Conservation (phyloP, 2,329 filamentous ascomycete genomes). For the Exutisphaerella laricina region DNA sequence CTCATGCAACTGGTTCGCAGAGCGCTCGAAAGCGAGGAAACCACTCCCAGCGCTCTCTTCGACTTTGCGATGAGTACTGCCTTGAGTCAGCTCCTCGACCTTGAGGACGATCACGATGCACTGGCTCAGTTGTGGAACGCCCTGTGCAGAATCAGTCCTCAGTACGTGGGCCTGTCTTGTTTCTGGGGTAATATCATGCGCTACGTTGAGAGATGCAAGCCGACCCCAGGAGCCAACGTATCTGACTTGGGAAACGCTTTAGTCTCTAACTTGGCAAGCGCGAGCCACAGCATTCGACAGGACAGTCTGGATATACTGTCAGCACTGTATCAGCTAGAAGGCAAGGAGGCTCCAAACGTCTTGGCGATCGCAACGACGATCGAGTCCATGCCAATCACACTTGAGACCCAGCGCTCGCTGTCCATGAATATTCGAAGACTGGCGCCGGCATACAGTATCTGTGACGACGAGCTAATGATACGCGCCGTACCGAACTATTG, state of each 20-base stretch:
- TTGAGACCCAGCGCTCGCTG: slow-evolving; percentile 70
- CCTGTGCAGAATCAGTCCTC: slow-evolving; percentile 18
- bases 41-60: not conserved
- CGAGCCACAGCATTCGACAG: slow-evolving; percentile 68
- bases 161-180: slow-evolving; percentile 13
- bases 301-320: slow-evolving; percentile 67
- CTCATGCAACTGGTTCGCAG: slow-evolving; percentile 13
- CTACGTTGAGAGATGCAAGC: slow-evolving; percentile 15
- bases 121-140: slow-evolving; percentile 15
- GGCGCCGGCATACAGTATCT: slow-evolving; percentile 55
- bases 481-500: slow-evolving; percentile 73
- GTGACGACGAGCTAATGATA: slow-evolving; percentile 59
- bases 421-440: slow-evolving; percentile 83
- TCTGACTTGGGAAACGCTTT: slow-evolving; percentile 57
- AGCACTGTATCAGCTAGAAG: slow-evolving; percentile 49
- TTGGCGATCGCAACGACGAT: slow-evolving; percentile 66
- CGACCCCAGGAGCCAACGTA: slow-evolving; percentile 11
- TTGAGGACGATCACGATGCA: not conserved
- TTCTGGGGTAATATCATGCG: slow-evolving; percentile 29
- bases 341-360: slow-evolving; percentile 47
- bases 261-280: slow-evolving; percentile 66
- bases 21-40: slow-evolving; percentile 7
- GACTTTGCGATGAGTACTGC: slow-evolving; percentile 21
- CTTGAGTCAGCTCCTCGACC: slow-evolving; percentile 19
- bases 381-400: slow-evolving; percentile 70